A percentile compares a stretch with the other conserved stretches of the same genome.
Evolutionary conservation across 2,329 filamentous ascomycete genomes (phyloP).

Genomic region (Clonostachys sp.): DNA sequence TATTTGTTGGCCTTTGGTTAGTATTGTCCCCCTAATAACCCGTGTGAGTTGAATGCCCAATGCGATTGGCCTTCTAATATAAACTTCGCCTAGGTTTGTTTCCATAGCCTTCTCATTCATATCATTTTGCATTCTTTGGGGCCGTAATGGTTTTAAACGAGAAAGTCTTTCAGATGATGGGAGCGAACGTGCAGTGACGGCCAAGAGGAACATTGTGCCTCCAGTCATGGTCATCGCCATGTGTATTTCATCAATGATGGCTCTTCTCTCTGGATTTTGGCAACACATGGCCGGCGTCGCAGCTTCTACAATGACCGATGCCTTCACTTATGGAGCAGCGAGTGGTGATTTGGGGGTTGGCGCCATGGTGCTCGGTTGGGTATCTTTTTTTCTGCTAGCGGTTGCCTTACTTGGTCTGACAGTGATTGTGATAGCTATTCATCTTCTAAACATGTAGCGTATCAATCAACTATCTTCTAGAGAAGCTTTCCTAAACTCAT

Average conservation of each 20-base stretch:
- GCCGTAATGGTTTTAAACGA: constrained; percentile 98
- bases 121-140: constrained; percentile 83
- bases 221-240: constrained; percentile 81
- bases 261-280: constrained; percentile 73
- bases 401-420: constrained; percentile 91
- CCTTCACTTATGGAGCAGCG: constrained; percentile 85
- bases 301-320: constrained; percentile 86
- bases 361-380: constrained; percentile 98
- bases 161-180: constrained; percentile 39
- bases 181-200: too few relatives aligned
- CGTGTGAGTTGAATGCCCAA: not conserved
- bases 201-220: too few relatives aligned
- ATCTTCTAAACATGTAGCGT: too few relatives aligned
- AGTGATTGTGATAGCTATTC: constrained; percentile 51
- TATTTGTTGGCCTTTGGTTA: constrained; percentile 88
- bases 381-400: constrained; percentile 87
- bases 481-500: too few relatives aligned
- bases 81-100: constrained; percentile 57
- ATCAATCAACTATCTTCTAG: too few relatives aligned
- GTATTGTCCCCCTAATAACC: not conserved
- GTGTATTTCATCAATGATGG: constrained; percentile 68
- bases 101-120: constrained; percentile 96
- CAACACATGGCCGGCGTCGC: constrained; percentile 95
- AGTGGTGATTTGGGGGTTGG: constrained; percentile 84
- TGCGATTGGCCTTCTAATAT: not conserved